Evolutionary conservation across 352 stramenopile genomes (phyloP), one percentile per base, ranked within the genome.

Genomic region (Phytophthora cajani): DNA sequence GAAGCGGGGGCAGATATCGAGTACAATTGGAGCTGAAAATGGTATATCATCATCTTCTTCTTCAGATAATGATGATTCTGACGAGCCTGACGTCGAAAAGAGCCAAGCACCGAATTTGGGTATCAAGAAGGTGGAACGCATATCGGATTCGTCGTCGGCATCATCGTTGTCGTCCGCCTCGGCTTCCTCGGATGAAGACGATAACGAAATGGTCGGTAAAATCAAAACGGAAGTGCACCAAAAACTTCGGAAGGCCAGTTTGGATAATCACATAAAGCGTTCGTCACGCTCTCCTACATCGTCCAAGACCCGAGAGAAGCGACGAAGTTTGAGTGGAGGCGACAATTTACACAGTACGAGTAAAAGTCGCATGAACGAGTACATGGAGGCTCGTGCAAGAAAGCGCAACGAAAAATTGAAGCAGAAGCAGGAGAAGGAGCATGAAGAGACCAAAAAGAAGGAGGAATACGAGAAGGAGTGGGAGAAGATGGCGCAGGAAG

Each of bases 381-480:
- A 96, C 71, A 96, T 96, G 89, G 87, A 96, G 50, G 82, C 75
- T 32, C 89, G 89, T 2, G 85, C 86, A 10, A 88, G 75, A 55
- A 95, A 93, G 57, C 87, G 87, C 12, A 82, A 88, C 25, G 85
- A 92, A 50, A 96, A 95, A 58, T 67, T 91, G 19, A 87, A 90
- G 54, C 89, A 85, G 46, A 89, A 92, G 12, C 77, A 89, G 55
- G 75, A 91, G 58, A 84, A 90, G 52, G 84, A 92, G 53, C 67
- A 87, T 55, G 89, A 82, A 36, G 88, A 93, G 74, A 80, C 81
- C 55, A 90, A 87, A 73, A 85, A 93, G 55, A 88, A 91, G 49
- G 83, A 92, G 71, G 89, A 93, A 30, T 96, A 95, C 71, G 89
- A 96, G 58, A 91, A 93, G 27, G 89, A 96, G 56, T 96, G 89